Base-by-base conservation (phyloP, 352 stramenopile genomes). In the Elongisporangium anandrum region DNA sequence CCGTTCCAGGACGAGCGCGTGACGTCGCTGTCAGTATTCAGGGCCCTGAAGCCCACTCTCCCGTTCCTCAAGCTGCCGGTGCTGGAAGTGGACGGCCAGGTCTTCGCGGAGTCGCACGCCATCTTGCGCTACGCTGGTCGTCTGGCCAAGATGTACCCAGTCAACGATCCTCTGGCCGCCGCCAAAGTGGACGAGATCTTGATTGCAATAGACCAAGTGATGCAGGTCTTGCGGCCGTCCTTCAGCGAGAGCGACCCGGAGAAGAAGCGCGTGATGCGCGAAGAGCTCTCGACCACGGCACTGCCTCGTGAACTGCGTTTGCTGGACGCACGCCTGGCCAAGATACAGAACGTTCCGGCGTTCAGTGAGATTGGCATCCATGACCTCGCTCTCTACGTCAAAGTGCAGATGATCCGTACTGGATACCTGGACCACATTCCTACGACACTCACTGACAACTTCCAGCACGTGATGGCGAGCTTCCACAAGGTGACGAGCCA, bases 1-100 rank as follows among this genome's bases (percentile, higher is more conserved):
- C 23, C 52, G 10, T 88, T 88, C 50, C 74, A 85, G 38, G 74
- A 88, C 64, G 73, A 85, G 22, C 74, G 76, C 45, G 59, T 88
- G 19, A 54, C 55, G 8, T 50, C 22, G 6, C 58, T 67, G 8
- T 64, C 78, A 75, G n/a, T n/a, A n/a, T n/a, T n/a, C n/a, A n/a
- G n/a, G n/a, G n/a, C n/a, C n/a, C n/a, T n/a, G n/a, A n/a, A n/a
- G n/a, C n/a, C n/a, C n/a, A n/a, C n/a, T n/a, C n/a, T n/a, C n/a
- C n/a, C n/a, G n/a, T n/a, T n/a, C n/a, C n/a, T n/a, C n/a, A n/a
- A n/a, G n/a, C n/a, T n/a, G n/a, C n/a, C n/a, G n/a, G n/a, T n/a
- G n/a, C n/a, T n/a, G n/a, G n/a, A n/a, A 58, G 69, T 85, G 15
- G 64, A 82, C 48, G 75, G 68, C 9, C 60, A 80, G 3, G 55